A percentile compares a stretch with the other conserved stretches of the same genome.
phyloP scores from a whole-genome alignment of 2,329 filamentous ascomycete genomes.

The Aspergillus novoparasiticus region DNA sequence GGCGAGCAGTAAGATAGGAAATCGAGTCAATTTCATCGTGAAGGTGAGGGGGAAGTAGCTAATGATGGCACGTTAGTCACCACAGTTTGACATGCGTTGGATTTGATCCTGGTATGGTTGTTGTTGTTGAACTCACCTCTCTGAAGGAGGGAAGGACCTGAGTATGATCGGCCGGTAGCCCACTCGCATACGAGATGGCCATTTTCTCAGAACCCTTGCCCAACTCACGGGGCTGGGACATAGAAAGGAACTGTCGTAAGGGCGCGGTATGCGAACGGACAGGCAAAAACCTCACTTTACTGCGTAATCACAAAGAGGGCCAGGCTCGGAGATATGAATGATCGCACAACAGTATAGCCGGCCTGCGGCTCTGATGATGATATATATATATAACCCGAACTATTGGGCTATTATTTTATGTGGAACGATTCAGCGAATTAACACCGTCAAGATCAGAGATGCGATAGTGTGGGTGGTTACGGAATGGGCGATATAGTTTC shows the following conservation, averaged over 20 bases:
- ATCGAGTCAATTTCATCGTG: conserved; percentile 47
- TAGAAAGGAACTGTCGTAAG: conserved; percentile 26
- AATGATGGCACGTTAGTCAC: conserved; percentile 13
- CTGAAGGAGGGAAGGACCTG: conserved; percentile 42
- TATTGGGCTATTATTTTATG: not conserved
- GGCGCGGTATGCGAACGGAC: not conserved
- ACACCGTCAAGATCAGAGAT: not conserved
- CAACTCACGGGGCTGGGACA: conserved; percentile 37
- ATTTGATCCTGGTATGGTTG: not conserved
- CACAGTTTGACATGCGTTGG: not conserved
- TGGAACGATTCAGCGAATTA: not conserved
- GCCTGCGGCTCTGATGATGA: conserved; percentile 17
- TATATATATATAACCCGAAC: not conserved
- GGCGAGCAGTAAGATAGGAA: conserved; percentile 34
- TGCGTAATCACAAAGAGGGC: not conserved
- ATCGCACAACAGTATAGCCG: conserved; percentile 17
- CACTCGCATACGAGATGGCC: conserved; percentile 42
- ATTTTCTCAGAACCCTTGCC: conserved; percentile 39
- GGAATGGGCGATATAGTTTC: conserved; percentile 3
- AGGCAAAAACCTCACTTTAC: not conserved
- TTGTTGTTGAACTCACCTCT: conserved; percentile 32
- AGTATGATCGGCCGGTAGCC: conserved; percentile 33
- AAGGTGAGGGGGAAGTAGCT: conserved; percentile 45
- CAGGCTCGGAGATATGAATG: not conserved
- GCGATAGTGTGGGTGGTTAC: not conserved